Base-by-base conservation (phyloP, 345 rosid genomes). In the Garcia nutans region DNA sequence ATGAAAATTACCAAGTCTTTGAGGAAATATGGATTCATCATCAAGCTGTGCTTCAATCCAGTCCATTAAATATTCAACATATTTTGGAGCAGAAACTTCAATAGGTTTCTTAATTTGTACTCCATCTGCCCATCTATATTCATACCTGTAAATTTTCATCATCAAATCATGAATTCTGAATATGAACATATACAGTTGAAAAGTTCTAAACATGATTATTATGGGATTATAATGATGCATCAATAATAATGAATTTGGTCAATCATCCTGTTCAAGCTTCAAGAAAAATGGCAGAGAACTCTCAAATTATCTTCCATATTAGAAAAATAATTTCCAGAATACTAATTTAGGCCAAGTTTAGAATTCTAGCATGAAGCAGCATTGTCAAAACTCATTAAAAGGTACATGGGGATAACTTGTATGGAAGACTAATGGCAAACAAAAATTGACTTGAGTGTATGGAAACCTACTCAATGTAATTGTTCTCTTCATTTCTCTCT, bases 71-170 rank as follows among this genome's bases (percentile, higher is more conserved):
- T 92, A 96, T 74, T 96, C 99, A 19, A 96, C 99, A 83, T 96
- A 96, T 82, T 93, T 96, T 75, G 99, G 98, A 78, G 99, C 99
- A 65, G 99, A 96, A 64, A 96, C 99, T 80, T 96, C 99, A 12
- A 96, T 96, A 5, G 99, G 99, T 81, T 92, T 96, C 90, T 96
- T 96, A 81, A 96, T 93, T 82, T 90, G 94, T 23, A 96, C 97
- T 56, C 99, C 99, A 88, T 96, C 99, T 41, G 99, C 99, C 99
- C 99, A 96, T 85, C 99, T 87, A 80, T 96, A 96, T 67, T 96
- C 99, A 16, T 96, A 96, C 86, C 99, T 95, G 89, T 63, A 78
- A 82, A 42, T 15, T 63, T 73, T 47, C 68, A 65, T 67, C 65
- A 37, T 75, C 57, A 65, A 65, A 62, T 72, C 74, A 80, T 23